Conservation (phyloP, 1,284 basidiomycete species). For the Rhizoctonia solani region DNA sequence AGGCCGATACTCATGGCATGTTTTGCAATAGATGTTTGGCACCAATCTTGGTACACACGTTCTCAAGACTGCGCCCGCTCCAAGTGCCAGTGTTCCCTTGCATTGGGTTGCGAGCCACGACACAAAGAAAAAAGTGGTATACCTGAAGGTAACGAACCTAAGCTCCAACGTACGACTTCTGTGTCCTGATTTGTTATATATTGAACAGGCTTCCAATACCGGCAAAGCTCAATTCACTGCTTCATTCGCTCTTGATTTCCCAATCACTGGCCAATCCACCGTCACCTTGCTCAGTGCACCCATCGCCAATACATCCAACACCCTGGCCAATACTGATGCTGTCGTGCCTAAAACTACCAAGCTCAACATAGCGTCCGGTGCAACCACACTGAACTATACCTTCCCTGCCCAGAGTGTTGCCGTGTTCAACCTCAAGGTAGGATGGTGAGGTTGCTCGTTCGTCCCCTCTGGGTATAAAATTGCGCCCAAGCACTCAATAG, state of each 20-base stretch:
- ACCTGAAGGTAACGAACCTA: slow-evolving; percentile 37
- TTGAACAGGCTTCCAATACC: slow-evolving; percentile 47
- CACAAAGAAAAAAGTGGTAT: slow-evolving; percentile 25
- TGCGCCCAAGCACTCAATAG: too few relatives aligned
- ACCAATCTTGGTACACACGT: slow-evolving; percentile 48
- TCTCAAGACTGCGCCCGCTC: slow-evolving; percentile 46
- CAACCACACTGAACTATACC: slow-evolving; percentile 46
- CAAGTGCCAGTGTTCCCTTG: slow-evolving; percentile 43
- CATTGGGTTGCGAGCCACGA: slow-evolving; percentile 48
- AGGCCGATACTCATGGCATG: neutral
- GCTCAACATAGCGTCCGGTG: slow-evolving; percentile 44
- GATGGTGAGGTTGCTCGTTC: too few relatives aligned
- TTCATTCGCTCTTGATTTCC: slow-evolving; percentile 46
- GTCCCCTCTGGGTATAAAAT: too few relatives aligned
- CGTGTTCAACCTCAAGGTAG: slow-evolving; percentile 38
- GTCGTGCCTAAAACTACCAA: slow-evolving; percentile 47
- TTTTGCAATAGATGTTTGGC: slow-evolving; percentile 45
- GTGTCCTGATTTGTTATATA: too few relatives aligned
- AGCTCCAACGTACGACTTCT: too few relatives aligned
- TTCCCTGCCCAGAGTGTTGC: slow-evolving; percentile 48
- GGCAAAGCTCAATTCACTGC: slow-evolving; percentile 45
- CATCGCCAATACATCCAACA: slow-evolving; percentile 10
- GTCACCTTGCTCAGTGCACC: slow-evolving; percentile 36
- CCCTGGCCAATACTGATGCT: slow-evolving; percentile 45
- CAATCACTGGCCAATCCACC: neutral